Base-by-base conservation (phyloP, 148 eudicot species). In the Rhododendron kiyosumense region DNA sequence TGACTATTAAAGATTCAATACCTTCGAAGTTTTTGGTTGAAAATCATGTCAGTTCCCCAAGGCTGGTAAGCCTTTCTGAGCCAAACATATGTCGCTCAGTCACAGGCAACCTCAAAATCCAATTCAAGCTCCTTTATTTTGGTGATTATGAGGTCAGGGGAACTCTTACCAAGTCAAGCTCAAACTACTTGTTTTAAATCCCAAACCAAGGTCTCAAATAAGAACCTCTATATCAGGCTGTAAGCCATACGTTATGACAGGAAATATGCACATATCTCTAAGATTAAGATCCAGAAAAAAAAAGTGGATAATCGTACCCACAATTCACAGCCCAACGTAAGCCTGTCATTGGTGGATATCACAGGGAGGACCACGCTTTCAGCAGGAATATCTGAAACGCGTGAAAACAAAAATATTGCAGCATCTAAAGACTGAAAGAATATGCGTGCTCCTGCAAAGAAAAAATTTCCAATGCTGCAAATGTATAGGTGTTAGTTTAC, bases 401-500 rank as follows among this genome's bases (percentile, higher is more conserved):
- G 98, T 59, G 98, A 97, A 91, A 97, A 97, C 91, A 97, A 92
- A 90, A 97, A 97, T 85, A 97, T 95, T n/a, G 99, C 98, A 88
- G 99, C 97, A 86, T 97, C 99, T 86, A 97, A 86, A 63, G 99
- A 97, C 90, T 93, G 94, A 89, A 97, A 97, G 93, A 97, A 97
- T 93, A 91, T 94, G 84, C 99, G 96, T 28, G 99, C 99, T 87
- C 99, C 99, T 63, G 99, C 98, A 85, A 97, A 97, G 96, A 97
- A 97, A 87, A 97, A 97, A 90, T 97, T 97, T 38, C 99, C 99
- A 81, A 97, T 97, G 94, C 99, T 97, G 98, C 95, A 94, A 86
- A 79, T 73, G 34, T 86, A 76, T 54, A 57, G 79, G 41, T 79
- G 75, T 79, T 65, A 86, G 85, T 86, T 75, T 65, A 79, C 32